Evolutionary conservation across 116 monocot genomes (phyloP), one percentile per base, ranked within the genome.

Genomic region (Papilionanthe hybrid): DNA sequence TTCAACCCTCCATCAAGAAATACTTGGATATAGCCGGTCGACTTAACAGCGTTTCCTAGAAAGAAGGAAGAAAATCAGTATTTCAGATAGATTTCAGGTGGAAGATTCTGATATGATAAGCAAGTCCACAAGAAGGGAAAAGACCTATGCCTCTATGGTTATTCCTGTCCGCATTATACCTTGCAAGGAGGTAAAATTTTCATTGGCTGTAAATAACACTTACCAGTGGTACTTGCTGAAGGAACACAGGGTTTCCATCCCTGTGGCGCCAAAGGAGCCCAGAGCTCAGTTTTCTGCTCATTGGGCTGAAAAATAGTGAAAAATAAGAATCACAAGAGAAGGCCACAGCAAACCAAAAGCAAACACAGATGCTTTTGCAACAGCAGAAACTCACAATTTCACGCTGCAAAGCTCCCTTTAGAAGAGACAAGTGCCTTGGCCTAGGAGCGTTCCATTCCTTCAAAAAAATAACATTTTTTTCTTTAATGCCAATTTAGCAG

Each of bases 1-100:
- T 94, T 96, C 80, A 96, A 78, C 56, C 96, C 94, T 76, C 96
- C 96, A 83, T 96, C 96, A 79, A 94, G 96, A 82, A 96, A 92
- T 17, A 96, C 92, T 85, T 96, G 96, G 78, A 96, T 79, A 56
- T 90, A 94, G 79, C 96, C 96, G 68, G n/a, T 82, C 55, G 85
- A 72, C 10, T 90, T 85, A 60, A 28, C 22, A 76, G 89, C 89
- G 15, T 86, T 57, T 9, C 25, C 93, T 95, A 77, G 0, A 65
- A 50, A 29, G 10, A 76, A 81, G 9, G 44, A n/a, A 68, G n/a
- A 30, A 29, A 68, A 68, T 68, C 12, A 68, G 63, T 23, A 25
- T 9, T 68, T 68, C 13, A 68, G 68, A 30, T n/a, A 9, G 1
- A 68, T 27, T 68, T 30, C 30, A 68, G 12, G 29, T 68, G 9